These are phyloP conservation scores for Psidium friedrichsthalianum DNA, from an alignment of 345 rosid species.

Conservation along the genomic window DNA sequence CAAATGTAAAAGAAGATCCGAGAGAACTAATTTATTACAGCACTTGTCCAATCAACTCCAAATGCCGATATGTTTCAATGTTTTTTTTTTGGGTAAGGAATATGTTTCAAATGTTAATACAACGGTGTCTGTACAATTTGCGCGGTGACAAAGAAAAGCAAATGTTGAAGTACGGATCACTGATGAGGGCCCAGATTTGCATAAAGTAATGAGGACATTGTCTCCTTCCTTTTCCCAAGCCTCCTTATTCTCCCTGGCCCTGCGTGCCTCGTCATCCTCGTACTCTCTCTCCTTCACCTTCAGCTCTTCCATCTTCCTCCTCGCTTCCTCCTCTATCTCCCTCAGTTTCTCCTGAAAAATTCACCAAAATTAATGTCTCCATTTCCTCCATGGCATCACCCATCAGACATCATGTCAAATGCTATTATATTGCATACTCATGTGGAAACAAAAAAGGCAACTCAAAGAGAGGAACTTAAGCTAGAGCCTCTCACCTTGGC, in stretches of 20 bases:
- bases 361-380: neutral
- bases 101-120: too few species aligned
- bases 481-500: constrained; percentile 14
- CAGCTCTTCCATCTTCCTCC: constrained; percentile 44
- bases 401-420: neutral
- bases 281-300: constrained; percentile 21
- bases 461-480: neutral
- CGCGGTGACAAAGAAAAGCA: too few species aligned
- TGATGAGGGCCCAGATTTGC: too few species aligned
- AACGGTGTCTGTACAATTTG: too few species aligned
- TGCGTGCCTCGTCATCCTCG: constrained; percentile 14
- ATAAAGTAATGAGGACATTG: neutral
- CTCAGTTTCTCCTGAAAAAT: constrained; percentile 26
- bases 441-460: neutral
- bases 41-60: too few species aligned
- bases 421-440: neutral
- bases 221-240: neutral
- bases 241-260: constrained; percentile 4
- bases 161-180: too few species aligned
- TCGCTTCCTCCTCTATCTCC: constrained; percentile 23
- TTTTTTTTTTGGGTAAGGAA: too few species aligned
- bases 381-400: neutral
- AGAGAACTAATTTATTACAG: too few species aligned
- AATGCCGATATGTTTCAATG: too few species aligned
- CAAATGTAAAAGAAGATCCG: neutral